These are phyloP conservation scores for Diaporthe nobilis DNA, from an alignment of 2,329 filamentous ascomycete species.

Conservation along the genomic window DNA sequence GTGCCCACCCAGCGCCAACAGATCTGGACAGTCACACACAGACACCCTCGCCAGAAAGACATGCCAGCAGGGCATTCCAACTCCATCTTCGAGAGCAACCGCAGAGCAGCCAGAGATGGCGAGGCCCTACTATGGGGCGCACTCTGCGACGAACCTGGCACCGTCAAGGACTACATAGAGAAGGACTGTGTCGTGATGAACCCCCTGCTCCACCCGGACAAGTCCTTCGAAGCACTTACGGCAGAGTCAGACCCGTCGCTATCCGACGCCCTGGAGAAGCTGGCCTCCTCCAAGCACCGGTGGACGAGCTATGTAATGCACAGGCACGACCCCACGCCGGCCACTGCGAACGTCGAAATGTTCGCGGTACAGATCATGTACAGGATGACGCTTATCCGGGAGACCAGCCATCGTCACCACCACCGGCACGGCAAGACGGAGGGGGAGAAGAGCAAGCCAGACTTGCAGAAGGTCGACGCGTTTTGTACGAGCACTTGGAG, in stretches of 20 bases:
- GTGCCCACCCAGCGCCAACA: neutral
- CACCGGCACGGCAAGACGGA: neutral
- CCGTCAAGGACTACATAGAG: conserved; percentile 29
- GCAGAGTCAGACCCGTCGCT: conserved; percentile 27
- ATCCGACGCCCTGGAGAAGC: conserved; percentile 33
- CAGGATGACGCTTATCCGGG: conserved; percentile 32
- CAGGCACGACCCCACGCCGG: conserved; percentile 32
- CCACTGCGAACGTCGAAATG: conserved; percentile 36
- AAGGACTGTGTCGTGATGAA: conserved; percentile 38
- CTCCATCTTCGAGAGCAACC: conserved; percentile 36
- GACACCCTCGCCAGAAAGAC: neutral
- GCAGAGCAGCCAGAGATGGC: conserved; percentile 33
- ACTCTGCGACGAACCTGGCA: conserved; percentile 19
- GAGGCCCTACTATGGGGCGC: conserved; percentile 36
- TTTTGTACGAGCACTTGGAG: conserved; percentile 39
- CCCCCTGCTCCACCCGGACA: conserved; percentile 37
- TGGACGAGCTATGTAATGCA: conserved; percentile 39
- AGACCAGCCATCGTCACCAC: conserved; percentile 11
- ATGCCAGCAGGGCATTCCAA: conserved; percentile 40
- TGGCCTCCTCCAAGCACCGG: conserved; percentile 4
- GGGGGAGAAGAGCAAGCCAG: neutral
- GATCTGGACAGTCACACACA: neutral
- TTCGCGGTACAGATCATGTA: conserved; percentile 41
- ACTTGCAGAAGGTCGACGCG: conserved; percentile 29
- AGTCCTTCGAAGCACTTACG: conserved; percentile 31